These are phyloP conservation scores for Phaseolus coccineus DNA, from an alignment of 331 rosid genomes.

Conservation along the genomic window DNA sequence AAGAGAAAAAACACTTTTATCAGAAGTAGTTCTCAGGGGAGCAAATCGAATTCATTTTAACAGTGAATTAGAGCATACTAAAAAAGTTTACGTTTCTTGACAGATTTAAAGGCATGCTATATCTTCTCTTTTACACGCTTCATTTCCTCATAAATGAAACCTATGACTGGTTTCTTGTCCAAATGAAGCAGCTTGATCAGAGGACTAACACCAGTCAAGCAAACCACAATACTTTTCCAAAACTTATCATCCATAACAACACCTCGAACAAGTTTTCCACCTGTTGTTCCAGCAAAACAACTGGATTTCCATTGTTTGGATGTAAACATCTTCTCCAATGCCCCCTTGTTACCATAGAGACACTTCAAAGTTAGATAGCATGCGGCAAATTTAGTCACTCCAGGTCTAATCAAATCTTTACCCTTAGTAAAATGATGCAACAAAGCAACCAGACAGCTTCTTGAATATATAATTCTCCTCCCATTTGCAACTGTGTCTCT, in stretches of 20 bases:
- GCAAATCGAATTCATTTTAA: neutral
- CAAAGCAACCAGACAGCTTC: neutral
- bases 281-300: neutral
- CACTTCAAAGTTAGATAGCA: neutral
- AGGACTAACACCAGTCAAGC: neutral
- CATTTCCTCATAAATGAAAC: neutral
- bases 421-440: slow-evolving; percentile 2
- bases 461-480: neutral
- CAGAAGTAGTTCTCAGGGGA: neutral
- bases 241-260: neutral
- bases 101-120: neutral
- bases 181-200: neutral
- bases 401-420: neutral
- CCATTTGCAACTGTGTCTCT: neutral
- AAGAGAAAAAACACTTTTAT: neutral
- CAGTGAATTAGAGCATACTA: neutral
- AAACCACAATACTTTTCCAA: neutral
- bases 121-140: neutral
- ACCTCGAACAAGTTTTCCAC: neutral
- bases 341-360: neutral
- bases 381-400: neutral
- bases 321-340: neutral
- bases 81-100: neutral
- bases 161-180: neutral
- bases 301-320: slow-evolving; percentile 4